Evolutionary conservation across 768 basidiomycete species (phyloP).

Genomic region (Fomitopsis pulvina): DNA sequence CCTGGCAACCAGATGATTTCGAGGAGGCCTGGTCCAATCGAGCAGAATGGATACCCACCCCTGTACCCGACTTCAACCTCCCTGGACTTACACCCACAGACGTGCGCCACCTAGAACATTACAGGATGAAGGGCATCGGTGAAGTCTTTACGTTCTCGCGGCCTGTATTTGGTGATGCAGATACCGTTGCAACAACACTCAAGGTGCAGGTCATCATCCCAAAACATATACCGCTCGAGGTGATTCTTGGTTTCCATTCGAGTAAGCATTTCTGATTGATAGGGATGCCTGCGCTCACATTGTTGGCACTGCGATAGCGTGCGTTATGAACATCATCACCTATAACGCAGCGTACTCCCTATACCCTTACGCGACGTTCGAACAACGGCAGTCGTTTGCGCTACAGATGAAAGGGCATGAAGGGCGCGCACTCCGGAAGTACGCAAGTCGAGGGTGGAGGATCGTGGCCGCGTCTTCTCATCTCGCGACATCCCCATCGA

Average conservation of each 20-base stretch:
- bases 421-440: constrained; percentile 24
- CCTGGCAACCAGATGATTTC: constrained; percentile 28
- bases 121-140: too few species aligned
- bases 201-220: constrained; percentile 14
- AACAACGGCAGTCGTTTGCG: constrained; percentile 19
- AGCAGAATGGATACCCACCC: too few species aligned
- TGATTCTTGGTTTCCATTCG: constrained; percentile 13
- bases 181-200: neutral
- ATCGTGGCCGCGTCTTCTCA: neutral
- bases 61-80: constrained; percentile 3
- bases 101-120: too few species aligned
- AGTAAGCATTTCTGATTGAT: constrained; percentile 1
- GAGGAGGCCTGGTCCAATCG: too few species aligned
- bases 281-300: constrained; percentile 16
- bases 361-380: constrained; percentile 35
- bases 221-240: constrained; percentile 8
- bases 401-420: neutral
- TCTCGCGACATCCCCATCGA: neutral
- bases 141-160: too few species aligned
- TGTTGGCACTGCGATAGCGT: constrained; percentile 25
- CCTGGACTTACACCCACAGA: too few species aligned
- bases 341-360: constrained; percentile 34
- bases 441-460: constrained; percentile 30
- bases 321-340: constrained; percentile 39
- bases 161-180: too few species aligned